Percentiles rank a stretch among this genome's conserved stretches.
Conservation (phyloP, 306 rosid genomes). For the Medicago lupulina region DNA sequence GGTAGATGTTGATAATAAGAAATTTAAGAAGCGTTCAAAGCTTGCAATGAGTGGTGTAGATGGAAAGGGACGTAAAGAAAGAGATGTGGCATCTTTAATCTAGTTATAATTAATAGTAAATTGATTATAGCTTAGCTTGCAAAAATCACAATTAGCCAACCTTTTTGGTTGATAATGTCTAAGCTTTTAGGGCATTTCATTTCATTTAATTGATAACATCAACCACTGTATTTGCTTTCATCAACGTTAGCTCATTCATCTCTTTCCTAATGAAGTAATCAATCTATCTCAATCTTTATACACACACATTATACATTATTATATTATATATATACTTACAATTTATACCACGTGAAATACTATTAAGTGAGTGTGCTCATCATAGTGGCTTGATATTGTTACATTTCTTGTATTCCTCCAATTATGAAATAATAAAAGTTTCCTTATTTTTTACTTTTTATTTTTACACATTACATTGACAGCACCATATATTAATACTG, state of each 20-base stretch:
- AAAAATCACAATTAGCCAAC: constrained; percentile 62
- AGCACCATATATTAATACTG: no score
- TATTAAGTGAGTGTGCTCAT: neutral
- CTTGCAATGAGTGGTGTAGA: constrained; percentile 53
- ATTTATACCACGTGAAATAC: constrained; percentile 49
- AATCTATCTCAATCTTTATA: constrained; percentile 42
- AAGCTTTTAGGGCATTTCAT: constrained; percentile 46
- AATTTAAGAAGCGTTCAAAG: constrained; percentile 60
- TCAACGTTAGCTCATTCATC: constrained; percentile 69
- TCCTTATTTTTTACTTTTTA: no score
- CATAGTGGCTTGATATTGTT: neutral
- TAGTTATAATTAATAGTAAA: constrained; percentile 37
- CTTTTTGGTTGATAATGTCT: constrained; percentile 54
- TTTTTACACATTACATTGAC: no score
- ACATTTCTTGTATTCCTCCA: constrained; percentile 30
- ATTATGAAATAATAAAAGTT: constrained; percentile 7
- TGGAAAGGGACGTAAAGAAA: constrained; percentile 59
- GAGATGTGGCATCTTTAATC: constrained; percentile 70
- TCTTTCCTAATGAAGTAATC: constrained; percentile 48
- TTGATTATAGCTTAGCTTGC: constrained; percentile 76
- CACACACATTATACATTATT: neutral
- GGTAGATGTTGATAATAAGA: constrained; percentile 30
- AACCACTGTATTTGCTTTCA: constrained; percentile 63
- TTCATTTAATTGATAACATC: constrained; percentile 49
- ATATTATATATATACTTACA: constrained; percentile 7